phyloP scores from a whole-genome alignment of 2,329 filamentous ascomycete genomes.

The Chaetomium olivaceum region DNA sequence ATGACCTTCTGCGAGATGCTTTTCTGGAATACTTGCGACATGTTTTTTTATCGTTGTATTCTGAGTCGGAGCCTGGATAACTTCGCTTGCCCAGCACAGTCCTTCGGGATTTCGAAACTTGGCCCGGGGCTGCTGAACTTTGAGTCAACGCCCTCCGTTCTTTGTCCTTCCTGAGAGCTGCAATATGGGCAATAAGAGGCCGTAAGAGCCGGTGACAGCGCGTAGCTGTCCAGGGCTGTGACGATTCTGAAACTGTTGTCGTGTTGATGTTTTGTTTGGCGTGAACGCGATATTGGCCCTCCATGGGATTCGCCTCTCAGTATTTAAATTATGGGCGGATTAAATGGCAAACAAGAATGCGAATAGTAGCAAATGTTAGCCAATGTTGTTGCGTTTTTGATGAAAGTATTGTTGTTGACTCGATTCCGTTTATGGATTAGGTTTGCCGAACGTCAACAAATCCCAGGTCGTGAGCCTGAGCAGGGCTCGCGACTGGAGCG shows the following conservation, averaged over 20 bases:
- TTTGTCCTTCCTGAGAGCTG: conserved; percentile 42
- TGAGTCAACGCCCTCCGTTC: conserved; percentile 25
- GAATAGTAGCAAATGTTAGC: background rate
- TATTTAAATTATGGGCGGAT: too few species aligned
- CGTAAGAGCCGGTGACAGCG: conserved; percentile 50
- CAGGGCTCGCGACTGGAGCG: background rate
- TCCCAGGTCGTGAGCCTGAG: background rate
- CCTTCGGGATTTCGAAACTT: background rate
- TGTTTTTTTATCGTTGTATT: conserved; percentile 26
- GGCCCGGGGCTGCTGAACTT: background rate
- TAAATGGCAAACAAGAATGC: background rate
- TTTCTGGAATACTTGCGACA: conserved; percentile 29
- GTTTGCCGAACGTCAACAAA: background rate
- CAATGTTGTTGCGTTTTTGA: background rate
- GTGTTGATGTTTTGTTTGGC: background rate
- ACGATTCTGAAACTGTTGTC: conserved; percentile 12
- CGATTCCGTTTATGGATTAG: background rate
- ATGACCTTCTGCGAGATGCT: conserved; percentile 19
- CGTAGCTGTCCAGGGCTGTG: conserved; percentile 48
- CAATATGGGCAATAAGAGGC: conserved; percentile 47
- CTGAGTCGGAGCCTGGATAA: conserved; percentile 21
- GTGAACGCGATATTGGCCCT: conserved; percentile 1
- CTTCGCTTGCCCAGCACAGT: conserved; percentile 27
- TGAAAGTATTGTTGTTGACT: background rate
- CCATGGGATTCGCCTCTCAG: conserved; percentile 13